Conservation (phyloP, 2,329 filamentous ascomycete genomes). For the Myriosclerotinia curreyana region DNA sequence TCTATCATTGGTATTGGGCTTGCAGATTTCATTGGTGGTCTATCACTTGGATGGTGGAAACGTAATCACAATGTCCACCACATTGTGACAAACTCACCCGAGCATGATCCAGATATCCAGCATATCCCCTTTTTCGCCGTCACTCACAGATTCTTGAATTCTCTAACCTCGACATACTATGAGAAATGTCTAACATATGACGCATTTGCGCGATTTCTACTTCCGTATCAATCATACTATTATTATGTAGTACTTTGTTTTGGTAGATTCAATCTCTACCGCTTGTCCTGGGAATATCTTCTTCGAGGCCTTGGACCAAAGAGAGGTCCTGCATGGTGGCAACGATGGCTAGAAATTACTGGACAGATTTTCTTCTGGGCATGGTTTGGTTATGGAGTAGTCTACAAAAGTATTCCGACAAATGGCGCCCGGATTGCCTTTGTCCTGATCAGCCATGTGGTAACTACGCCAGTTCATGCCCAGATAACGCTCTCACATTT, state of each 20-base stretch:
- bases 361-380: constrained; percentile 81
- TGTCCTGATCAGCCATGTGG: constrained; percentile 75
- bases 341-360: constrained; percentile 72
- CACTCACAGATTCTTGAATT: constrained; percentile 74
- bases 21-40: constrained; percentile 82
- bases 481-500: constrained; percentile 93
- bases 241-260: constrained; percentile 81
- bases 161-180: constrained; percentile 77
- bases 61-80: constrained; percentile 94
- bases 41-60: constrained; percentile 98
- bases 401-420: constrained; percentile 70
- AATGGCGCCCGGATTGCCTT: constrained; percentile 68
- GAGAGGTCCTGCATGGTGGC: constrained; percentile 78
- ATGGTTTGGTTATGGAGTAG: constrained; percentile 79
- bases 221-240: constrained; percentile 74
- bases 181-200: constrained; percentile 78
- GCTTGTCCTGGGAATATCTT: constrained; percentile 75
- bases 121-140: constrained; percentile 87
- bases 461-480: constrained; percentile 78
- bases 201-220: constrained; percentile 63
- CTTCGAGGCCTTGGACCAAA: constrained; percentile 66
- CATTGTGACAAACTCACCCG: constrained; percentile 90
- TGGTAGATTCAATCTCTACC: constrained; percentile 84
- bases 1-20: constrained; percentile 85
- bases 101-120: constrained; percentile 94